Conservation (phyloP, 2,329 filamentous ascomycete species). For the Purpureocillium lavendulum region DNA sequence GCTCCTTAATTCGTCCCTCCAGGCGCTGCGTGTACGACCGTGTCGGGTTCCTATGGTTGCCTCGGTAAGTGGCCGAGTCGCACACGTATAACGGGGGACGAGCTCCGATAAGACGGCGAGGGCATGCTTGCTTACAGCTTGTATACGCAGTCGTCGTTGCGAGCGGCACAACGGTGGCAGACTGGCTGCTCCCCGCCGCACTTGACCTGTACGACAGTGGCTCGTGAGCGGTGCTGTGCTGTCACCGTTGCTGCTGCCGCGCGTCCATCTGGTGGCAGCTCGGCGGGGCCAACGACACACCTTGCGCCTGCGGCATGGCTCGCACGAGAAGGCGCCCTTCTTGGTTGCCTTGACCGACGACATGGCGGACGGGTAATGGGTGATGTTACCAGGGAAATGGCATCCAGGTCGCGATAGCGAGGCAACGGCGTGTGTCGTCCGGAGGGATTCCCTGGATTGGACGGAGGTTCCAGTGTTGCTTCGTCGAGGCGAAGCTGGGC, state of each 20-base stretch:
- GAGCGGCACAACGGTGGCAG: conserved; percentile 48
- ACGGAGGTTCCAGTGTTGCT: no score
- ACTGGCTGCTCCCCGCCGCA: conserved; percentile 52
- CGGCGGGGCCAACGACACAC: conserved; percentile 21
- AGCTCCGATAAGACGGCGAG: no score
- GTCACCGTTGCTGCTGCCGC: no score
- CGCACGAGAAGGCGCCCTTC: conserved; percentile 54
- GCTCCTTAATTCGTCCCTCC: conserved; percentile 46
- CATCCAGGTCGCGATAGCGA: neutral
- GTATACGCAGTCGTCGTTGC: conserved; percentile 51
- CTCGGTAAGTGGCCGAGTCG: conserved; percentile 1
- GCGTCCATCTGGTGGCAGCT: neutral
- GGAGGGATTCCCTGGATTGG: no score
- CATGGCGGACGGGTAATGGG: conserved; percentile 14
- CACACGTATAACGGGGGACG: no score
- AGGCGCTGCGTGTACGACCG: conserved; percentile 53
- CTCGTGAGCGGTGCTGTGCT: no score
- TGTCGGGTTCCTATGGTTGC: conserved; percentile 37
- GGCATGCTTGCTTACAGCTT: conserved; percentile 38
- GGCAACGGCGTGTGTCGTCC: no score
- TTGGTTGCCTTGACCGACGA: conserved; percentile 32
- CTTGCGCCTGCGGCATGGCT: conserved; percentile 51
- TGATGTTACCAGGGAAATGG: neutral
- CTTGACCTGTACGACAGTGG: conserved; percentile 39
- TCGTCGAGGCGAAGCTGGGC: no score